These are phyloP conservation scores for Aspergillus neoniger DNA, from an alignment of 2,329 filamentous ascomycete genomes.

Conservation along the genomic window DNA sequence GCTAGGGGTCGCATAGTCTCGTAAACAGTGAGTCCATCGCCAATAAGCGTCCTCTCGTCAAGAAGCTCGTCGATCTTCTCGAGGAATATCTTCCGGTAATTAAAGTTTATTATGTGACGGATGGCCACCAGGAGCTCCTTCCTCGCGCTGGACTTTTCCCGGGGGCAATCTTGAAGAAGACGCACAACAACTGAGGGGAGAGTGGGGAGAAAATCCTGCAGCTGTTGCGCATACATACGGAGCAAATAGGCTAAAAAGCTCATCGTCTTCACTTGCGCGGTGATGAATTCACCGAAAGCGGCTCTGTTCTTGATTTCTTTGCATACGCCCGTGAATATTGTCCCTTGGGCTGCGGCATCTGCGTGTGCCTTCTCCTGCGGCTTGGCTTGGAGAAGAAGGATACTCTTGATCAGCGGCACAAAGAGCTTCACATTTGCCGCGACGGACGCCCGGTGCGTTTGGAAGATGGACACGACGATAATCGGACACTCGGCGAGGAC, in stretches of 20 bases:
- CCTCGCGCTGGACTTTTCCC: conserved; percentile 88
- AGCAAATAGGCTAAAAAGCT: conserved; percentile 94
- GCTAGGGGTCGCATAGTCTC: conserved; percentile 94
- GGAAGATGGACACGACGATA: conserved; percentile 97
- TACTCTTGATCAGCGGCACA: conserved; percentile 88
- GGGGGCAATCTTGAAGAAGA: conserved; percentile 86
- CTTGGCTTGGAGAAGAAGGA: conserved; percentile 83
- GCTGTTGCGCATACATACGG: conserved; percentile 79
- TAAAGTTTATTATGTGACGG: conserved; percentile 98
- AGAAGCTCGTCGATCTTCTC: conserved; percentile 92
- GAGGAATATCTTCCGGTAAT: conserved; percentile 92
- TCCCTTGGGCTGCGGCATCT: conserved; percentile 76
- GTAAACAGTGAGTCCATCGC: conserved; percentile 93
- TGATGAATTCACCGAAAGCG: conserved; percentile 96
- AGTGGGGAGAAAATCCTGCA: conserved; percentile 82
- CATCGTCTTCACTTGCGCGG: conserved; percentile 98
- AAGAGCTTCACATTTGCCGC: conserved; percentile 85
- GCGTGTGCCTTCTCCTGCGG: conserved; percentile 90
- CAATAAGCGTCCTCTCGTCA: conserved; percentile 90
- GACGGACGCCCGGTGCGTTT: conserved; percentile 81
- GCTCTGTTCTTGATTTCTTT: conserved; percentile 89
- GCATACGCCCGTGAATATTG: conserved; percentile 89
- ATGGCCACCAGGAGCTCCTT: conserved; percentile 97
- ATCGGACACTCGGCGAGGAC: conserved; percentile 97
- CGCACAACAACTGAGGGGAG: conserved; percentile 89